Base-by-base conservation (phyloP, 768 basidiomycete genomes). In the Cantharellus cinnabarinus region DNA sequence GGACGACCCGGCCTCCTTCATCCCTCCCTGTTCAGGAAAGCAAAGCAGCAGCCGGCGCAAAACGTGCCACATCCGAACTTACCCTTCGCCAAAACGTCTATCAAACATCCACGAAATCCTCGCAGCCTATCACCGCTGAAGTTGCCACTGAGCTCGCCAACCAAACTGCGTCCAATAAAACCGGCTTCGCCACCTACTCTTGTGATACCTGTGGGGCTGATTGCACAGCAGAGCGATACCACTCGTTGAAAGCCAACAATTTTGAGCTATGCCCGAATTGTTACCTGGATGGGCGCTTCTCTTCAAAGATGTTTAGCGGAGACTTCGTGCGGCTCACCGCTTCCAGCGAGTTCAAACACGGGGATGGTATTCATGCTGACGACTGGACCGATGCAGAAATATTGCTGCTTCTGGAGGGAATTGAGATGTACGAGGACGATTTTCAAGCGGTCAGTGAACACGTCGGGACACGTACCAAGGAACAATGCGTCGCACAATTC, bases 351-450 rank as follows among this genome's bases (percentile, higher is more conserved):
- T 14, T 67, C 69, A 62, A 73, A 66, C 63, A 75, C 70, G 58
- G 70, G 14, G 63, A 65, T 2, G 76, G 57, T 63, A 72, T 62
- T 38, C 82, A 81, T 59, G 64, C 61, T 20, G 80, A 84, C 59
- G 75, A 76, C 61, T 99, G 95, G 95, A 76, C 80, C 1, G 93
- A 95, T 67, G 85, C 91, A 67, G 95, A 99, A 70, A 76, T 83
- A 20, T 70, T 99, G 5, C 71, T 87, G 4, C 74, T 99, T 3
- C 76, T 99, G n/a, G 95, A 99, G 69, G 95, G 83, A 14, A 79
- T 99, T 50, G 95, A 99, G 71, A 95, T 99, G 89, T 89, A 82
- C 68, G 90, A 95, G 64, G 94, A 98, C 66, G 94, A 97, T 66
- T 99, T 94, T 94, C 80, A 81, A 29, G 77, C 80, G 55, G 82